Percentiles rank a stretch among this genome's conserved stretches.
These are phyloP conservation scores for Phytophthora rubi DNA, from an alignment of 352 stramenopile genomes.

Conservation along the genomic window DNA sequence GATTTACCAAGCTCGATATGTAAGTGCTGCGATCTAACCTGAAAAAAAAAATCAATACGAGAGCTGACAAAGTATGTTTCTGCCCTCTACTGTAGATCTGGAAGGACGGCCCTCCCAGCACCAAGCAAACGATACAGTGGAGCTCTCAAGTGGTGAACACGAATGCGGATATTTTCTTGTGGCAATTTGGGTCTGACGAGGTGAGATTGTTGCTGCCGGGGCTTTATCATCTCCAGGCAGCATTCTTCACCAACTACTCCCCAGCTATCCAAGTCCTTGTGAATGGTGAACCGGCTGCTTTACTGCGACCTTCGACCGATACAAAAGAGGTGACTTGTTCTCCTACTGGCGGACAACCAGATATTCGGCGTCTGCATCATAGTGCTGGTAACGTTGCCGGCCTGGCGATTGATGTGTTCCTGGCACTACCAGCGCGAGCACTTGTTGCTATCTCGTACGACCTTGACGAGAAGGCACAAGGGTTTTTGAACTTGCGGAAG, in stretches of 20 bases:
- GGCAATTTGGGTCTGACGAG: constrained; percentile 57
- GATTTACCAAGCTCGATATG: constrained; percentile 77
- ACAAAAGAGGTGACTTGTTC: constrained; percentile 8
- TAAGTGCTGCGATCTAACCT: constrained; percentile 33
- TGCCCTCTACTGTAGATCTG: constrained; percentile 62
- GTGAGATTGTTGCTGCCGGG: constrained; percentile 61
- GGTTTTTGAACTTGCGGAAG: constrained; percentile 78
- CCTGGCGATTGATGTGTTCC: constrained; percentile 55
- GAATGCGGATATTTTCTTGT: constrained; percentile 70
- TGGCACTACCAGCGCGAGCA: constrained; percentile 61
- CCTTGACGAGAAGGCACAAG: constrained; percentile 71
- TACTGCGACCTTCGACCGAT: constrained; percentile 14
- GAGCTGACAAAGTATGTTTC: neutral
- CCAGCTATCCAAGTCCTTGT: constrained; percentile 64
- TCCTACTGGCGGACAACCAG: constrained; percentile 3
- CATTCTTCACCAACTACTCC: constrained; percentile 70
- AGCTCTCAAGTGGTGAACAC: constrained; percentile 75
- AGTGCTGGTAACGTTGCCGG: constrained; percentile 66
- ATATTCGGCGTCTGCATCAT: constrained; percentile 50
- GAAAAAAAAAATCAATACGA: neutral
- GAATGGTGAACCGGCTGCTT: constrained; percentile 62
- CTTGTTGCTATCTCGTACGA: constrained; percentile 65
- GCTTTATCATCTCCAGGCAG: constrained; percentile 72
- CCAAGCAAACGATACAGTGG: constrained; percentile 69
- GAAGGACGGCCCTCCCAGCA: constrained; percentile 61